Conservation (phyloP, 805 yeast genomes). For the Blastobotrys mokoenaii region DNA sequence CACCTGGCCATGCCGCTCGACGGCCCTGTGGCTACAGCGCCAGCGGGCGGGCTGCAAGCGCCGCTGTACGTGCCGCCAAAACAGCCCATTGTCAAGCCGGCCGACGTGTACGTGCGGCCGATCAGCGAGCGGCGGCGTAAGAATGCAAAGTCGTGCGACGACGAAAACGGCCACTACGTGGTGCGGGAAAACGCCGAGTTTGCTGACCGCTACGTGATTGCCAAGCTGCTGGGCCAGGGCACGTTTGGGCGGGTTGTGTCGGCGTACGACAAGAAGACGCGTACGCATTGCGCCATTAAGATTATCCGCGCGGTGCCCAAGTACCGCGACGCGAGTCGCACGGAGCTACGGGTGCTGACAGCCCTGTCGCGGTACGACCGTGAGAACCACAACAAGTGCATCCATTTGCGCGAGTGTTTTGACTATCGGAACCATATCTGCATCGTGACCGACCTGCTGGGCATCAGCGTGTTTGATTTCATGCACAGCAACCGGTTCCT, state of each 20-base stretch:
- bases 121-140: slow-evolving; percentile 14
- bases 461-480: slow-evolving; percentile 83
- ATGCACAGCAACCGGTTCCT: slow-evolving; percentile 72
- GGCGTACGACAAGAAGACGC: slow-evolving; percentile 59
- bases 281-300: slow-evolving; percentile 75
- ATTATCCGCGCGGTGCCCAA: slow-evolving; percentile 87
- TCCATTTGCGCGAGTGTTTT: slow-evolving; percentile 80
- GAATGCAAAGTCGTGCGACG: slow-evolving; percentile 20
- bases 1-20: no score
- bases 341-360: slow-evolving; percentile 76
- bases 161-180: slow-evolving; percentile 26
- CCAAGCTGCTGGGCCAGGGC: slow-evolving; percentile 76
- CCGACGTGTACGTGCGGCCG: slow-evolving; percentile 22
- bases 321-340: slow-evolving; percentile 91
- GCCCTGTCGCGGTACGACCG: slow-evolving; percentile 69
- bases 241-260: slow-evolving; percentile 86
- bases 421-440: slow-evolving; percentile 93
- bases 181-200: slow-evolving; percentile 29
- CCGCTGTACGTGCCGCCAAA: slow-evolving; percentile 13
- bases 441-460: slow-evolving; percentile 80
- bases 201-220: slow-evolving; percentile 63
- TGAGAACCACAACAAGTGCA: slow-evolving; percentile 60
- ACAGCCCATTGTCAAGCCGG: slow-evolving; percentile 22
- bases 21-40: no score
- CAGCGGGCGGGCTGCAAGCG: no score